Conservation (phyloP, 2,329 filamentous ascomycete species). For the Aspergillus jensenii region DNA sequence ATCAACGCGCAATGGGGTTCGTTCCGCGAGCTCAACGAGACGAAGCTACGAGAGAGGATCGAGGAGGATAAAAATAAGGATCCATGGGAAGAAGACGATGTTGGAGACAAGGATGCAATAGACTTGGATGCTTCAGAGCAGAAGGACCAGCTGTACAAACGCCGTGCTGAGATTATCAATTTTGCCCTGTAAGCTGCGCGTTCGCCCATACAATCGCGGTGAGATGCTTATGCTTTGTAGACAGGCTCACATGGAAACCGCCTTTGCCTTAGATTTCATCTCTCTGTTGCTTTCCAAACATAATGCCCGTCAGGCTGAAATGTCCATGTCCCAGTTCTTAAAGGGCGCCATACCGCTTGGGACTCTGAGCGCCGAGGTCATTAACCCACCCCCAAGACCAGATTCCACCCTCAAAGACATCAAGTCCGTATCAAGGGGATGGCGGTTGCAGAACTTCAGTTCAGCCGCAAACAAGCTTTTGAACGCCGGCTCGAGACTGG, state of each 20-base stretch:
- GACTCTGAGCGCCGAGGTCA: constrained; percentile 67
- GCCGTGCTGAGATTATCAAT: constrained; percentile 45
- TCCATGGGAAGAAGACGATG: constrained; percentile 48
- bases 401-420: constrained; percentile 56
- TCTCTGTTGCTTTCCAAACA: constrained; percentile 84
- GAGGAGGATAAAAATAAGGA: constrained; percentile 49
- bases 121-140: constrained; percentile 41
- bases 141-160: constrained; percentile 44
- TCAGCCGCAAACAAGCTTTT: constrained; percentile 72
- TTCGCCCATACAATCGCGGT: background rate
- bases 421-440: constrained; percentile 61
- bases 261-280: constrained; percentile 76
- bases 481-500: constrained; percentile 68
- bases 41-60: constrained; percentile 69
- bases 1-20: constrained; percentile 77
- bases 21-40: constrained; percentile 77
- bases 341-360: constrained; percentile 72
- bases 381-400: constrained; percentile 61
- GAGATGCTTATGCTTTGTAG: constrained; percentile 25
- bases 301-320: constrained; percentile 66
- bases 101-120: constrained; percentile 28
- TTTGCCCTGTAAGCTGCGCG: constrained; percentile 39
- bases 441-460: constrained; percentile 75
- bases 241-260: constrained; percentile 47
- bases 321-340: constrained; percentile 68